These are phyloP conservation scores for Vanderwaltozyma verrucispora DNA, from an alignment of 805 yeast genomes.

Conservation along the genomic window DNA sequence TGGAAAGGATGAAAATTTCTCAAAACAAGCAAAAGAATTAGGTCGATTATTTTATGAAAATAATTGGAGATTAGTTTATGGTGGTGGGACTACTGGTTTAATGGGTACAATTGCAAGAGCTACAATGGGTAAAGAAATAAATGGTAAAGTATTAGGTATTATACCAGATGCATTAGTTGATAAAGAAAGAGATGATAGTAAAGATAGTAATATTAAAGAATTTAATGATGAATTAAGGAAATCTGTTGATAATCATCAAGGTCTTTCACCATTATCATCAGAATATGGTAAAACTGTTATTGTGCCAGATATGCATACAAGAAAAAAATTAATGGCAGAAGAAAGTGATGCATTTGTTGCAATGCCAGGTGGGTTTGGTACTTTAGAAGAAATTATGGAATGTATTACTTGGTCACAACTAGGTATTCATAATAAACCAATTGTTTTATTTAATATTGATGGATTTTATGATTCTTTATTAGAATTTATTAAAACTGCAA, in stretches of 20 bases:
- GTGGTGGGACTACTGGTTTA: constrained; percentile 81
- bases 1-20: constrained; percentile 44
- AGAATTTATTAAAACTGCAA: constrained; percentile 48
- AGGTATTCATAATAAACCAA: constrained; percentile 76
- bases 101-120: constrained; percentile 72
- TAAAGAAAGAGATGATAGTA: constrained; percentile 41
- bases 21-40: constrained; percentile 45
- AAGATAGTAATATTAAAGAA: constrained; percentile 15
- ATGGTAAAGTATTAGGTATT: constrained; percentile 70
- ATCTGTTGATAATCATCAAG: constrained; percentile 52
- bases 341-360: constrained; percentile 85
- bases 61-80: constrained; percentile 72
- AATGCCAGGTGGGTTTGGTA: constrained; percentile 88
- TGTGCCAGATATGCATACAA: constrained; percentile 82
- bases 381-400: constrained; percentile 83
- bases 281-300: constrained; percentile 69
- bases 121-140: constrained; percentile 34
- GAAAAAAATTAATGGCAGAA: constrained; percentile 77
- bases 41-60: constrained; percentile 48
- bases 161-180: constrained; percentile 77
- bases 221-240: constrained; percentile 40
- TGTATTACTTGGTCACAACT: constrained; percentile 86
- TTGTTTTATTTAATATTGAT: constrained; percentile 63
- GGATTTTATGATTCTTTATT: constrained; percentile 72
- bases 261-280: constrained; percentile 46